A percentile compares a stretch with the other conserved stretches of the same genome.
Evolutionary conservation across 345 rosid genomes (phyloP).

Genomic region (Gossypium turneri): DNA sequence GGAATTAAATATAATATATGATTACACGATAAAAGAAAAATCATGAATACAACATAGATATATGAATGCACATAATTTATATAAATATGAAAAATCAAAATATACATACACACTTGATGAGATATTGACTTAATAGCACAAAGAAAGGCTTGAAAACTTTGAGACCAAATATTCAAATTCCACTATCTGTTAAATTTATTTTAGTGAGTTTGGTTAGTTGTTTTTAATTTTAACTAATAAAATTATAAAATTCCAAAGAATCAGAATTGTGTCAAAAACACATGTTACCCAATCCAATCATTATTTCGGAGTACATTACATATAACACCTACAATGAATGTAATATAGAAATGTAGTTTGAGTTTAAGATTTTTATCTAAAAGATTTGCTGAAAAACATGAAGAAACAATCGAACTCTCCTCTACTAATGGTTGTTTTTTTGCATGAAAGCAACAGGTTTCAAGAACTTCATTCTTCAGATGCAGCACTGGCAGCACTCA

Average conservation of each 20-base stretch:
- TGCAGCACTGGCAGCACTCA: slow-evolving; percentile 4
- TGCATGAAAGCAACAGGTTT: background rate
- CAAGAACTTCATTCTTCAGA: background rate
- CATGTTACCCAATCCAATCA: slow-evolving; percentile 2
- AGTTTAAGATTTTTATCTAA: background rate
- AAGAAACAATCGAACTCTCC: background rate
- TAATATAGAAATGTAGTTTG: background rate
- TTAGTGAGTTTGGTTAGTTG: too few species aligned
- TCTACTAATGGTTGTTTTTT: background rate
- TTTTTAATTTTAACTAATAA: too few species aligned
- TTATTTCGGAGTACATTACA: background rate
- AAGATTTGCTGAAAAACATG: background rate
- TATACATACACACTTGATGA: too few species aligned
- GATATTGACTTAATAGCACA: too few species aligned
- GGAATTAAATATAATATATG: too few species aligned
- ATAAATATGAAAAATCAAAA: too few species aligned
- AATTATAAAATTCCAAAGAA: background rate
- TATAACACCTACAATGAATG: background rate
- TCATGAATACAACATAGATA: too few species aligned
- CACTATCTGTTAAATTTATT: too few species aligned
- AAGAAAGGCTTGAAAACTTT: too few species aligned
- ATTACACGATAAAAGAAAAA: too few species aligned
- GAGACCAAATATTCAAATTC: too few species aligned
- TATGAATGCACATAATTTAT: too few species aligned
- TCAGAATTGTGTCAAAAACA: background rate